Evolutionary conservation across 2,329 filamentous ascomycete genomes (phyloP).

Genomic region (Fusarium tuaranense): DNA sequence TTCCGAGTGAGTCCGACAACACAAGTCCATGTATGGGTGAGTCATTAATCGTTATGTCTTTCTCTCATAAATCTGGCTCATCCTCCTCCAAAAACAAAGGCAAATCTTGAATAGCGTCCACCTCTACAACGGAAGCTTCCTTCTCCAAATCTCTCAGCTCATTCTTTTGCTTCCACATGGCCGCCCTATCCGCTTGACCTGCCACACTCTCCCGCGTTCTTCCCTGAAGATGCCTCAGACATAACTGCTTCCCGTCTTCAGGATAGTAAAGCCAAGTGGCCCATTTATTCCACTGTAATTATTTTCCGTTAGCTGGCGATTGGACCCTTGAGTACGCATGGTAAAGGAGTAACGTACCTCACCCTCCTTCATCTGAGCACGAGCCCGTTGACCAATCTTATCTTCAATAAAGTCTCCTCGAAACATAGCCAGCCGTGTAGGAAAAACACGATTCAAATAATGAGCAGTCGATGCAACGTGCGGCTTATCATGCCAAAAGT

Average conservation of each 20-base stretch:
- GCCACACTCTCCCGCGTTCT: slow-evolving; percentile 59
- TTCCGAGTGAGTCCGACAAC: background rate
- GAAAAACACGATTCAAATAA: slow-evolving; percentile 63
- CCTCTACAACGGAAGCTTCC: background rate
- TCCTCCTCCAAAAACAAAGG: background rate
- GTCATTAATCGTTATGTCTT: background rate
- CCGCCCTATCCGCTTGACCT: slow-evolving; percentile 28
- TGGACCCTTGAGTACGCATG: too few species aligned
- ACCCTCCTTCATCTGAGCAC: slow-evolving; percentile 68
- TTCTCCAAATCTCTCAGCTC: background rate
- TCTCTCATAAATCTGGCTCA: background rate
- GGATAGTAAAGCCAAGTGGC: slow-evolving; percentile 68
- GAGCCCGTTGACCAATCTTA: slow-evolving; percentile 64
- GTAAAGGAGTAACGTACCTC: background rate
- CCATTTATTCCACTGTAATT: slow-evolving; percentile 59
- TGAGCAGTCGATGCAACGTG: slow-evolving; percentile 62
- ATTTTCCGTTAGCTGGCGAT: background rate
- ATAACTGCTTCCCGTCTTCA: slow-evolving; percentile 56
- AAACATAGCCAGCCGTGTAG: slow-evolving; percentile 60
- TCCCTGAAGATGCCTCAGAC: slow-evolving; percentile 63
- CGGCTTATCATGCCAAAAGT: slow-evolving; percentile 71
- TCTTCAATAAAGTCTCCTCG: slow-evolving; percentile 69
- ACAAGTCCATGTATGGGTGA: background rate
- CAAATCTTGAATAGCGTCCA: background rate
- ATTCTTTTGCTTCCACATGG: slow-evolving; percentile 36